These are phyloP conservation scores for Melastoma malabathricum DNA, from an alignment of 345 rosid genomes.

Conservation along the genomic window DNA sequence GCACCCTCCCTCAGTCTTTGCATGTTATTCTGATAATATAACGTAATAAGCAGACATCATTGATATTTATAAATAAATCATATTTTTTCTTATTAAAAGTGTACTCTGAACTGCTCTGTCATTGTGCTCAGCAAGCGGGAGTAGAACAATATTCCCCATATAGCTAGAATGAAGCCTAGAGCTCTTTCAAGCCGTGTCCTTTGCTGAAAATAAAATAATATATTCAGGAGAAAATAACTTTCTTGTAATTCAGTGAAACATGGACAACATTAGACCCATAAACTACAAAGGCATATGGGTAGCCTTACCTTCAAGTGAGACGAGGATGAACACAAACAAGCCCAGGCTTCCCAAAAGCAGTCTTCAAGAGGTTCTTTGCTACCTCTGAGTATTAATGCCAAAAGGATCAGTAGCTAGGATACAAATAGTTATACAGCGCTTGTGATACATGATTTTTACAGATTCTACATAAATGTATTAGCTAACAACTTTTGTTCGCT, in stretches of 20 bases:
- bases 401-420: no score
- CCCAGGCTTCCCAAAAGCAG: conserved; percentile 99
- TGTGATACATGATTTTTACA: no score
- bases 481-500: no score
- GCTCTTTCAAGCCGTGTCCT: conserved; percentile 76
- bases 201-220: conserved; percentile 51
- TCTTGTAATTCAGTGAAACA: no score
- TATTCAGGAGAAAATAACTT: conserved; percentile 8
- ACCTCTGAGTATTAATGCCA: conserved; percentile 19
- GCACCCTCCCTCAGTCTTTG: conserved; percentile 92
- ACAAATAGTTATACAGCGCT: no score
- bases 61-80: background rate
- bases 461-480: no score
- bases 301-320: conserved; percentile 59
- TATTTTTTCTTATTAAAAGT: conserved; percentile 10
- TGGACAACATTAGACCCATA: no score
- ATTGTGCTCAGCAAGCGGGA: conserved; percentile 90
- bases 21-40: conserved; percentile 57
- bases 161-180: conserved; percentile 74
- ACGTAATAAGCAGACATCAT: no score
- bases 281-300: no score
- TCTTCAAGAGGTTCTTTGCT: conserved; percentile 57
- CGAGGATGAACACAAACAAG: conserved; percentile 83
- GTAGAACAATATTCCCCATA: conserved; percentile 93
- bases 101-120: conserved; percentile 94